Conservation (phyloP, 1,284 basidiomycete genomes). For the Cryptococcus amylolentus region DNA sequence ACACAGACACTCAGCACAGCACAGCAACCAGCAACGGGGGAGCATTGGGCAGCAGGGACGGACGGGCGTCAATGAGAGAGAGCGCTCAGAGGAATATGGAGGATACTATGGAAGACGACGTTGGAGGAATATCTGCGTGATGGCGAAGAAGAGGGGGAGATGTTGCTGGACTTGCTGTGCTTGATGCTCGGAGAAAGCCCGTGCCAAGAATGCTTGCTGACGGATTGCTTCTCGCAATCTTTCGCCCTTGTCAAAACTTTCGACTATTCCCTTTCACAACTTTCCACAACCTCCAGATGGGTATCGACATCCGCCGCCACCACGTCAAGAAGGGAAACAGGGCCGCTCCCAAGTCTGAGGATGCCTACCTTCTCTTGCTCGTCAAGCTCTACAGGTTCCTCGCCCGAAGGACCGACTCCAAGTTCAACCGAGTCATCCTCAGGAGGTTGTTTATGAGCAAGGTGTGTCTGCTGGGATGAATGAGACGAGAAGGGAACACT, state of each 20-base stretch:
- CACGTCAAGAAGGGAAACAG: slow-evolving; percentile 99
- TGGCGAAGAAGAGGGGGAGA: not conserved
- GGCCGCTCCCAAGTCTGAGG: slow-evolving; percentile 95
- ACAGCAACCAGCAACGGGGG: not conserved
- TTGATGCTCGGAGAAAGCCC: not conserved
- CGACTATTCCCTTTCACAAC: not conserved
- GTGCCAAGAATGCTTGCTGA: not conserved
- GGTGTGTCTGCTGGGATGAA: slow-evolving; percentile 18
- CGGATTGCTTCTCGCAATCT: not conserved
- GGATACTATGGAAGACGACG: not conserved
- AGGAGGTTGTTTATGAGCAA: slow-evolving; percentile 90
- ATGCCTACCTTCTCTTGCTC: slow-evolving; percentile 95
- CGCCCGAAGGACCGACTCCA: slow-evolving; percentile 90
- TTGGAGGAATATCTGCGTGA: not conserved
- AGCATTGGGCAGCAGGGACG: not conserved
- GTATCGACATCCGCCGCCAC: slow-evolving; percentile 96
- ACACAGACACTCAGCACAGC: not conserved
- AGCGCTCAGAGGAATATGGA: not conserved
- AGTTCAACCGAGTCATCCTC: slow-evolving; percentile 98
- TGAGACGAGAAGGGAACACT: not conserved
- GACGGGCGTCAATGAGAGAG: not conserved
- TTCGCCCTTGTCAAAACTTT: not conserved
- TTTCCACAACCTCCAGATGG: slow-evolving; percentile 53
- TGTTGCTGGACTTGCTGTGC: not conserved
- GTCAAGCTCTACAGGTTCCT: slow-evolving; percentile 99